These are phyloP conservation scores for Nicotiana tabacum DNA, from an alignment of 257 asterid species.

Conservation along the genomic window DNA sequence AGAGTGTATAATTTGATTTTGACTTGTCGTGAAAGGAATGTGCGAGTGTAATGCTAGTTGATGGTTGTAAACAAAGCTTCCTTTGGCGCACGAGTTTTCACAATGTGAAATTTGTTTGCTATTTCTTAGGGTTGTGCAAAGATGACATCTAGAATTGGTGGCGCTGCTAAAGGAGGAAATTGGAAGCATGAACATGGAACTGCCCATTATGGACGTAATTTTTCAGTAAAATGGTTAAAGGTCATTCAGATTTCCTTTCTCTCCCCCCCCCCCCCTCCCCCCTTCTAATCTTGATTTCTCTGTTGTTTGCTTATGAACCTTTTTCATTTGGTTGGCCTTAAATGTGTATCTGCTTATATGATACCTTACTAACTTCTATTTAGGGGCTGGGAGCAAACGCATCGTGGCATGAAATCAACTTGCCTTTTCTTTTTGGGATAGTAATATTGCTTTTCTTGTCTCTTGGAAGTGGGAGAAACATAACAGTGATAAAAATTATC, in stretches of 20 bases:
- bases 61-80: neutral
- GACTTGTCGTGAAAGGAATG: neutral
- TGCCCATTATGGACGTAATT: slow-evolving; percentile 95
- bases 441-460: neutral
- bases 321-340: neutral
- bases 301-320: neutral
- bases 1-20: neutral
- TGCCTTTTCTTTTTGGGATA: neutral
- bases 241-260: slow-evolving; percentile 30
- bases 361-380: neutral
- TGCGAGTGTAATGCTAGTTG: neutral
- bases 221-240: slow-evolving; percentile 92
- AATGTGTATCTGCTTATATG: neutral
- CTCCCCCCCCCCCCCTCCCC: neutral
- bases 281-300: neutral
- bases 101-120: neutral
- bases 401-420: neutral
- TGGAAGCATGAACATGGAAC: slow-evolving; percentile 98
- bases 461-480: neutral
- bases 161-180: slow-evolving; percentile 80
- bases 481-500: neutral
- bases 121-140: slow-evolving; percentile 84
- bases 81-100: neutral
- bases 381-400: neutral
- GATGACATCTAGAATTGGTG: slow-evolving; percentile 92